Evolutionary conservation across 1,284 basidiomycete species (phyloP).

Genomic region (Microbotryum scabiosae): DNA sequence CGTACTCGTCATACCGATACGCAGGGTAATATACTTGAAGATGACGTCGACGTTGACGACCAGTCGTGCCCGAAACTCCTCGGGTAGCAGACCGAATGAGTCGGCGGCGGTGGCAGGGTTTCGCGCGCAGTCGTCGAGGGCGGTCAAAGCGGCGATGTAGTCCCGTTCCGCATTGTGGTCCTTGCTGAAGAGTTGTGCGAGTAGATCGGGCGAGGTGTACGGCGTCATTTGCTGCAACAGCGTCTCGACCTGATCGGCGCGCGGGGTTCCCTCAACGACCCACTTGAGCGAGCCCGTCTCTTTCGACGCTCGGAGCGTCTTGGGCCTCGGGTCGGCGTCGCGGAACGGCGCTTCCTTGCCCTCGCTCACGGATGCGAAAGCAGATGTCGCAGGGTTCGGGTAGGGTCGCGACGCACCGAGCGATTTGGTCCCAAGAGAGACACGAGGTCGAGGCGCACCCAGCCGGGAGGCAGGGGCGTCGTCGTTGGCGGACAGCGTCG

Average conservation of each 20-base stretch:
- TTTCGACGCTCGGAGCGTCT: slow-evolving; percentile 63
- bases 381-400: slow-evolving; percentile 35
- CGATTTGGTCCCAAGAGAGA: slow-evolving; percentile 17
- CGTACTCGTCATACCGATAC: slow-evolving; percentile 85
- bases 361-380: slow-evolving; percentile 49
- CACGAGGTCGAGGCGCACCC: slow-evolving; percentile 34
- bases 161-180: slow-evolving; percentile 96
- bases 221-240: slow-evolving; percentile 88
- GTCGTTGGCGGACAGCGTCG: slow-evolving; percentile 19
- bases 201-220: slow-evolving; percentile 64
- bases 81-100: slow-evolving; percentile 48
- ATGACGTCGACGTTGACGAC: slow-evolving; percentile 85
- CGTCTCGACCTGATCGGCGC: slow-evolving; percentile 68
- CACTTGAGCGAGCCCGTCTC: slow-evolving; percentile 52
- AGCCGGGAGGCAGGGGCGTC: neutral
- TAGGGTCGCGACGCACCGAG: slow-evolving; percentile 35
- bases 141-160: slow-evolving; percentile 65
- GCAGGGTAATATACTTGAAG: slow-evolving; percentile 88
- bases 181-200: slow-evolving; percentile 80
- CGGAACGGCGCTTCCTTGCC: slow-evolving; percentile 51
- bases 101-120: slow-evolving; percentile 52
- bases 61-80: slow-evolving; percentile 59
- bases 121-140: slow-evolving; percentile 61
- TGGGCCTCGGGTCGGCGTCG: slow-evolving; percentile 62
- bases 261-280: slow-evolving; percentile 62